Conservation (phyloP, 768 basidiomycete genomes). For the Kwoniella botswanensis region DNA sequence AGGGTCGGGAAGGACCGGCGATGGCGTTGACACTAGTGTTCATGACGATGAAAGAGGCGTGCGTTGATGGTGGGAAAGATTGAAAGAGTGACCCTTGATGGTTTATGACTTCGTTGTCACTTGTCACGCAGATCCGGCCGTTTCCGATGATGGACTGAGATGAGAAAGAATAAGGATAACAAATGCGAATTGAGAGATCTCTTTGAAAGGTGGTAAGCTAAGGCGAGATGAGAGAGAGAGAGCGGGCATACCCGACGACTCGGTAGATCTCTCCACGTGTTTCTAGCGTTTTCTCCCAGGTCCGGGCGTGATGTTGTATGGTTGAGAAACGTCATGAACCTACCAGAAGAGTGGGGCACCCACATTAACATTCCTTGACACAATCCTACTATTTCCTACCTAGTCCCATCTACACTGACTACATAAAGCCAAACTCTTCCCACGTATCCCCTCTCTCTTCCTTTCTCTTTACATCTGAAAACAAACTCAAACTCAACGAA, state of each 20-base stretch:
- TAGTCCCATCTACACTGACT: not conserved
- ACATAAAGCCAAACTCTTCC: not conserved
- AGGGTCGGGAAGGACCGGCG: conserved; percentile 18
- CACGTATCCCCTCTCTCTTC: not conserved
- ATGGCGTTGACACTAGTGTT: conserved; percentile 6
- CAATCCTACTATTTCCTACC: not conserved
- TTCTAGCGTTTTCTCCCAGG: conserved; percentile 20
- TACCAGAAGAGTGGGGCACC: conserved; percentile 7
- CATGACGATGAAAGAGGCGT: not conserved
- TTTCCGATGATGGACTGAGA: too few relatives aligned
- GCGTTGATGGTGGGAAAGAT: not conserved
- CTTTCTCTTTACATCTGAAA: not conserved
- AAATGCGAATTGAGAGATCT: too few relatives aligned
- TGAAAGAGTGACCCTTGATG: not conserved
- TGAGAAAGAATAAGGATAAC: too few relatives aligned
- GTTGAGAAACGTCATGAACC: conserved; percentile 8
- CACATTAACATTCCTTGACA: conserved; percentile 2
- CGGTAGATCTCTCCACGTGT: conserved; percentile 2
- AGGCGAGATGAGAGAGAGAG: too few relatives aligned
- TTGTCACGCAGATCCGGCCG: too few relatives aligned
- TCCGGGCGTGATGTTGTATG: not conserved
- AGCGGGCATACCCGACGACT: not conserved
- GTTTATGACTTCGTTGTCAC: too few relatives aligned
- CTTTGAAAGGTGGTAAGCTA: too few relatives aligned
- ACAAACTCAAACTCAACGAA: too few relatives aligned